phyloP scores from a whole-genome alignment of 805 yeast species.

The Saccharomycopsis olivae region DNA sequence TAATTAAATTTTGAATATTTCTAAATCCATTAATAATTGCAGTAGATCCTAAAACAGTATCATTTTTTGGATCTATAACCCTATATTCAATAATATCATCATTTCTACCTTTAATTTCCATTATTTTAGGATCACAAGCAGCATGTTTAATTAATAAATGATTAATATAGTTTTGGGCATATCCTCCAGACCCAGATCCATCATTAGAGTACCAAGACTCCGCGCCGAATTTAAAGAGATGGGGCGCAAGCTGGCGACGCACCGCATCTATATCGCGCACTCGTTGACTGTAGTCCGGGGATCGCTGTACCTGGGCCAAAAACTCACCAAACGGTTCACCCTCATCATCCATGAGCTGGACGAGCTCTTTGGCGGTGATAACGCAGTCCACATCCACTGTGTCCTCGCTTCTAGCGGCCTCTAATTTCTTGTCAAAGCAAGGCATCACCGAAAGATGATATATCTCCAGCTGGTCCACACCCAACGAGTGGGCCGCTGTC shows the following conservation, averaged over 20 bases:
- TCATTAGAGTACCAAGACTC: constrained; percentile 62
- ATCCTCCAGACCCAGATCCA: constrained; percentile 89
- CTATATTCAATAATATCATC: constrained; percentile 64
- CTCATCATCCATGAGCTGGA: constrained; percentile 57
- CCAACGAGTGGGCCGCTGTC: constrained; percentile 29
- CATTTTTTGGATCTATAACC: constrained; percentile 30
- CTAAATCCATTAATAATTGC: constrained; percentile 82
- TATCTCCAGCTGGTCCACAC: constrained; percentile 27
- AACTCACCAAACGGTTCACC: constrained; percentile 9
- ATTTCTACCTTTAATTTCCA: constrained; percentile 55
- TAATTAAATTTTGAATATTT: constrained; percentile 86
- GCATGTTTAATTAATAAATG: constrained; percentile 23
- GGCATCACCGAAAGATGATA: constrained; percentile 92
- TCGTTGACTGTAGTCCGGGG: too few relatives aligned
- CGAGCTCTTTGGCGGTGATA: constrained; percentile 78
- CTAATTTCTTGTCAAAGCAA: constrained; percentile 92
- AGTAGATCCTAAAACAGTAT: constrained; percentile 39
- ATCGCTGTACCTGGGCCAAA: neutral
- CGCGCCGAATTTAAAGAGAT: constrained; percentile 46
- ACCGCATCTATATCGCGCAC: constrained; percentile 2
- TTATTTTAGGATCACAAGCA: constrained; percentile 25
- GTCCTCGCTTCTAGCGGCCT: constrained; percentile 78
- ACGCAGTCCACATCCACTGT: constrained; percentile 81
- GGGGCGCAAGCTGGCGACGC: constrained; percentile 34
- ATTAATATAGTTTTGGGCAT: constrained; percentile 57